Percentiles rank a stretch among this genome's conserved stretches.
Evolutionary conservation across 768 basidiomycete species (phyloP).

Genomic region (Grammothele lineata): DNA sequence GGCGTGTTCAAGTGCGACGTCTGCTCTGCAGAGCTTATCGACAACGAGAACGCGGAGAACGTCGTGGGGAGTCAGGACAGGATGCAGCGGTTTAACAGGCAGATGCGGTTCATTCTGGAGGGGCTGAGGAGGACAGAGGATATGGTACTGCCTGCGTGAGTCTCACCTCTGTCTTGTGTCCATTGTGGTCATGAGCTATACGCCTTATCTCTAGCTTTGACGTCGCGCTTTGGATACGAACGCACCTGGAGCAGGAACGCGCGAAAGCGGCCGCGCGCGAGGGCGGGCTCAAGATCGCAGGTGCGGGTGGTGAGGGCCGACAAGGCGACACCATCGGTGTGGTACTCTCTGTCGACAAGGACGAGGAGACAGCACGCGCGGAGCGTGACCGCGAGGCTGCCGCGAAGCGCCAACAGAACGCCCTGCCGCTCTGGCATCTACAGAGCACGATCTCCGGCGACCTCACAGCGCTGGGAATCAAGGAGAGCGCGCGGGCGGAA

Average conservation of each 20-base stretch:
- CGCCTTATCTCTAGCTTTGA: slow-evolving; percentile 55
- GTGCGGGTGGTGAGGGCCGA: slow-evolving; percentile 50
- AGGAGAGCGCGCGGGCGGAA: slow-evolving; percentile 59
- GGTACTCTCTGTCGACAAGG: slow-evolving; percentile 87
- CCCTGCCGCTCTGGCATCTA: slow-evolving; percentile 91
- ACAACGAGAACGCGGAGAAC: slow-evolving; percentile 89
- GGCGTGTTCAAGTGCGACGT: slow-evolving; percentile 81
- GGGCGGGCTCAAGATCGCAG: slow-evolving; percentile 68
- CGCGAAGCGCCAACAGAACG: slow-evolving; percentile 85
- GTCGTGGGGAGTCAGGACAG: slow-evolving; percentile 85
- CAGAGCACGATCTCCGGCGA: slow-evolving; percentile 95
- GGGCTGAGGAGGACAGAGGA: slow-evolving; percentile 86
- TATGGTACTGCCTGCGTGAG: slow-evolving; percentile 80
- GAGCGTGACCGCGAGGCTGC: slow-evolving; percentile 81
- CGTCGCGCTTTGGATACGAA: slow-evolving; percentile 77
- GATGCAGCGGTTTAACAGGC: slow-evolving; percentile 92
- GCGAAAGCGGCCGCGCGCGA: slow-evolving; percentile 40
- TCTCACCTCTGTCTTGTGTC: slow-evolving; percentile 15
- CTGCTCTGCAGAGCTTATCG: slow-evolving; percentile 80
- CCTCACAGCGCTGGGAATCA: slow-evolving; percentile 79
- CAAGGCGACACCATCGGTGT: slow-evolving; percentile 80
- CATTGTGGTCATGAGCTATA: background rate
- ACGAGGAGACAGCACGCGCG: slow-evolving; percentile 65
- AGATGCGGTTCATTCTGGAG: slow-evolving; percentile 84
- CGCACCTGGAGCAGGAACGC: slow-evolving; percentile 62